Conservation (phyloP, 768 basidiomycete genomes). For the Tricholoma saponaceum region DNA sequence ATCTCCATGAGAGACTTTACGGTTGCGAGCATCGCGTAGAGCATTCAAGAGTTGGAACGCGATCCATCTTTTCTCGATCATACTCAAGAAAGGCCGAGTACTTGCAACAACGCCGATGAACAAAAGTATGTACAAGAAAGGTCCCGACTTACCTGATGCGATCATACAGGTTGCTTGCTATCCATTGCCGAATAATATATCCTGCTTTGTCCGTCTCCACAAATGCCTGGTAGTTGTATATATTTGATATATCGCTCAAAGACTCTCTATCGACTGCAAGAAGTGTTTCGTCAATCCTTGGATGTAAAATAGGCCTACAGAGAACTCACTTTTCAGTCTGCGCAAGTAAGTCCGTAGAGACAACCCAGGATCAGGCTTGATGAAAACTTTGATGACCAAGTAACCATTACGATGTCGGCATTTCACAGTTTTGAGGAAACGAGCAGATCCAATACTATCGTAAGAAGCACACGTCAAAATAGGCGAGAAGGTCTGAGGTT, state of each 20-base stretch:
- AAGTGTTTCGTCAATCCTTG: constrained; percentile 3
- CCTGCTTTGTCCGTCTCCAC: constrained; percentile 96
- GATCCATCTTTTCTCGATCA: constrained; percentile 97
- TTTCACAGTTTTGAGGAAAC: constrained; percentile 73
- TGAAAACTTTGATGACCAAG: constrained; percentile 90
- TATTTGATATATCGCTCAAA: constrained; percentile 78
- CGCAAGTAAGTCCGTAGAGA: constrained; percentile 72
- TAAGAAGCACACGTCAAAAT: not conserved
- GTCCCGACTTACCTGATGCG: constrained; percentile 78
- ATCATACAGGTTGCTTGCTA: constrained; percentile 92
- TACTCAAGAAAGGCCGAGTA: constrained; percentile 89
- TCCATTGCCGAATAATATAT: constrained; percentile 92
- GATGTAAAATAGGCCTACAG: constrained; percentile 5
- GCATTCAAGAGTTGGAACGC: constrained; percentile 88
- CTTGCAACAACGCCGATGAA: constrained; percentile 35
- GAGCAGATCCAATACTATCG: constrained; percentile 23
- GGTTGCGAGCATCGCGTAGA: constrained; percentile 75
- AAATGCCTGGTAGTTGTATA: constrained; percentile 85
- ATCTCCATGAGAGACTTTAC: constrained; percentile 94
- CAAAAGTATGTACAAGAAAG: not conserved
- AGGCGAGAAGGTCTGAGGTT: not conserved
- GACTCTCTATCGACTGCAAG: constrained; percentile 78
- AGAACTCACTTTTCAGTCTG: constrained; percentile 64
- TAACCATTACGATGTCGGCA: constrained; percentile 81
- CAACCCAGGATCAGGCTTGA: constrained; percentile 87